These are phyloP conservation scores for Protomyces inundatus DNA, from an alignment of 1,139 yeast species.

Conservation along the genomic window DNA sequence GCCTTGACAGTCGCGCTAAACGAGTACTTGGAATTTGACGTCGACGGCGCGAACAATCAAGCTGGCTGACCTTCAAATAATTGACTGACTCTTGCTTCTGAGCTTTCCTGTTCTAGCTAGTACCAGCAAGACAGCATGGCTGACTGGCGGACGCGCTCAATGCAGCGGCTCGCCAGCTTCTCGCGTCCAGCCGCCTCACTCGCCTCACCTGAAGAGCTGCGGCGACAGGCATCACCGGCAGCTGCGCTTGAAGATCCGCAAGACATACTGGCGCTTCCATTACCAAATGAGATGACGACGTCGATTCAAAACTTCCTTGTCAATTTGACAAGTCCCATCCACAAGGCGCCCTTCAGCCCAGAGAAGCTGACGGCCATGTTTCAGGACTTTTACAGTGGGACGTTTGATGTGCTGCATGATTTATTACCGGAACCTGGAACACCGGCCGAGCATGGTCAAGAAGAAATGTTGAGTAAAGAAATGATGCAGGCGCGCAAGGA, in stretches of 20 bases:
- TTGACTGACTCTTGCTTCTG: no score
- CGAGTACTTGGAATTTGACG: no score
- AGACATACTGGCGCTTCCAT: constrained; percentile 1
- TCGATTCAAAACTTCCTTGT: constrained; percentile 13
- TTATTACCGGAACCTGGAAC: neutral
- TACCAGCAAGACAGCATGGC: neutral
- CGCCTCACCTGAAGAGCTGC: neutral
- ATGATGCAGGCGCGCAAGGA: constrained; percentile 8
- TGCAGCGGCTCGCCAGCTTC: neutral
- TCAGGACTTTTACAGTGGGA: constrained; percentile 21
- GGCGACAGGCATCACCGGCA: neutral
- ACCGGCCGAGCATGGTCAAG: neutral
- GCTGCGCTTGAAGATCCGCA: neutral
- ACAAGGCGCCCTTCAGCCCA: constrained; percentile 21
- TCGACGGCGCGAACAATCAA: no score
- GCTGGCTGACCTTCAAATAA: no score
- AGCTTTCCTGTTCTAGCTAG: neutral
- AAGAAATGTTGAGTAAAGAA: constrained; percentile 11
- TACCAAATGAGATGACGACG: constrained; percentile 4
- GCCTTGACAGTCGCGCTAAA: neutral
- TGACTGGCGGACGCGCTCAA: neutral
- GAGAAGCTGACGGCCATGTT: constrained; percentile 18
- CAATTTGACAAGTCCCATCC: constrained; percentile 14
- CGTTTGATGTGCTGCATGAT: constrained; percentile 7
- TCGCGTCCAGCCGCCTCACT: neutral